phyloP scores from a whole-genome alignment of 2,329 filamentous ascomycete species.

The Phyllosticta paracitricarpa region DNA sequence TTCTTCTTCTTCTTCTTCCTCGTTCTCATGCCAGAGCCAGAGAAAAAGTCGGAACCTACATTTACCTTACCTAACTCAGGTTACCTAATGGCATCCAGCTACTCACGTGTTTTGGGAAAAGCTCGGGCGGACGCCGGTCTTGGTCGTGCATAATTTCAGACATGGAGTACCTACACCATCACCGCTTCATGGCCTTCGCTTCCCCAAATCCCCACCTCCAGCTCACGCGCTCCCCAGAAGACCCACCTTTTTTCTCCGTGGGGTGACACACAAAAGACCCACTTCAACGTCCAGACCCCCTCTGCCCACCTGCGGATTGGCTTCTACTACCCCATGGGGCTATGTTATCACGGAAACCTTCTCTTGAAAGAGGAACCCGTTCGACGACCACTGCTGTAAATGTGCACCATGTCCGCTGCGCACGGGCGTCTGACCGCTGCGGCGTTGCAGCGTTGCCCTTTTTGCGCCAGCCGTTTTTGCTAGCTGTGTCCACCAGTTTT shows the following conservation, averaged over 20 bases:
- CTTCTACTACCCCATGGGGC: conserved; percentile 2
- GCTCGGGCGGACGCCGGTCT: neutral
- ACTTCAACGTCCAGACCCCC: neutral
- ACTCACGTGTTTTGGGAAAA: neutral
- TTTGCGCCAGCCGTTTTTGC: neutral
- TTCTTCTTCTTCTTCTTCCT: neutral
- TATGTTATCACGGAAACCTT: neutral
- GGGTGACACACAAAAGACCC: neutral
- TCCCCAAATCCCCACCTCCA: neutral
- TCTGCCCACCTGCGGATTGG: neutral
- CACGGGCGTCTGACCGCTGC: neutral
- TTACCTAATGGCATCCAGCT: too few relatives aligned
- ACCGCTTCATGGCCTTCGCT: neutral
- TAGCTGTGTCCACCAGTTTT: neutral
- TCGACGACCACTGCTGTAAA: neutral
- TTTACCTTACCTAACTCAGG: neutral
- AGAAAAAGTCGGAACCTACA: neutral
- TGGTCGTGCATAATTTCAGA: neutral
- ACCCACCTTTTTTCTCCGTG: neutral
- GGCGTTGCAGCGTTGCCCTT: neutral
- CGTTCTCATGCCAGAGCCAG: neutral
- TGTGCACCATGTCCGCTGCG: neutral
- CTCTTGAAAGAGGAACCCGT: neutral
- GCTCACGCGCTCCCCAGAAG: neutral
- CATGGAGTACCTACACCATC: neutral